A percentile compares a stretch with the other conserved stretches of the same genome.
Evolutionary conservation across 179 eudicot species (phyloP).

Genomic region (Vitellaria paradoxa): DNA sequence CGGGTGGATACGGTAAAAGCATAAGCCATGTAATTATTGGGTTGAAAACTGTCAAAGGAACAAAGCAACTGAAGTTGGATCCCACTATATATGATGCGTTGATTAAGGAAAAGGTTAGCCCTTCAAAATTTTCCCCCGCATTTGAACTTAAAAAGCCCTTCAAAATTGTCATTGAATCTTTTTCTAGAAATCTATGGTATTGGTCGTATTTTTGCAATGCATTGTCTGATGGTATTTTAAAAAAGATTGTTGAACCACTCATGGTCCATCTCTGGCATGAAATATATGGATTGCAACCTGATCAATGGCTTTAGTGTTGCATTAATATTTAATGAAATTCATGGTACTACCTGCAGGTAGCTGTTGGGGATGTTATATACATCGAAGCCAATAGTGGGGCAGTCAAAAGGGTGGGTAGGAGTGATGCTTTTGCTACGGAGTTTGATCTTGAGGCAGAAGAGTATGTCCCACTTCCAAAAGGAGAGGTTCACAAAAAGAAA

Average conservation of each 20-base stretch:
- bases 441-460: conserved; percentile 99
- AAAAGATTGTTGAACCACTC: background rate
- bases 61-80: conserved; percentile 88
- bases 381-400: conserved; percentile 98
- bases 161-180: background rate
- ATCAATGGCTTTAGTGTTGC: background rate
- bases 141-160: background rate
- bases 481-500: conserved; percentile 98
- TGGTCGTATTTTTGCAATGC: background rate
- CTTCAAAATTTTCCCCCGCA: background rate
- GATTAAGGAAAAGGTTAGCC: conserved; percentile 82
- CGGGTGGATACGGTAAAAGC: conserved; percentile 95
- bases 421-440: conserved; percentile 98
- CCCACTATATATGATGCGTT: conserved; percentile 95
- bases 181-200: background rate
- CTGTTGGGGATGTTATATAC: conserved; percentile 95
- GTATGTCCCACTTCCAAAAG: conserved; percentile 97
- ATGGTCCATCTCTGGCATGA: background rate
- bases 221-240: background rate
- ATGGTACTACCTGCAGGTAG: conserved; percentile 53
- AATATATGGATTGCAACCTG: background rate
- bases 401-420: conserved; percentile 94
- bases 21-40: conserved; percentile 95
- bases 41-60: conserved; percentile 92
- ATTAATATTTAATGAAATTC: background rate